Evolutionary conservation across 2,329 filamentous ascomycete genomes (phyloP).

Genomic region (Torrubiellomyces zombiae): DNA sequence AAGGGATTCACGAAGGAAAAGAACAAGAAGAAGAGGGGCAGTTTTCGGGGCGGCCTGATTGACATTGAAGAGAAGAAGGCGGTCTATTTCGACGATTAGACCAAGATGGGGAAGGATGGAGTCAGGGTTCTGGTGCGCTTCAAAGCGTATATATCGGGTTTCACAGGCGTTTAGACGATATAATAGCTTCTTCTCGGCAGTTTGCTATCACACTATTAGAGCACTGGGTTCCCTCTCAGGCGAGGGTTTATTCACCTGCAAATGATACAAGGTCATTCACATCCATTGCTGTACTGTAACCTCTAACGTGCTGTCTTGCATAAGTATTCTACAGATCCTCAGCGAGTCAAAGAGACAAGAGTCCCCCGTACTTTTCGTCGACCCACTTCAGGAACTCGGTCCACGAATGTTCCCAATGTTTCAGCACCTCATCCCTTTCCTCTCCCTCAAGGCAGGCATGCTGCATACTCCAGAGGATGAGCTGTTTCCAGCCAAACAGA

Average conservation of each 20-base stretch:
- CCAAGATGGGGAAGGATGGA: background rate
- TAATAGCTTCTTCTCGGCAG: too few relatives aligned
- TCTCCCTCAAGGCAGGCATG: constrained; percentile 35
- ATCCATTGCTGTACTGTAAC: too few relatives aligned
- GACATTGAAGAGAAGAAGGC: constrained; percentile 69
- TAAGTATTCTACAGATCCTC: too few relatives aligned
- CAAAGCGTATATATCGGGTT: too few relatives aligned
- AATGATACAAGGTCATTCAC: too few relatives aligned
- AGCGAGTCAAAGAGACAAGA: too few relatives aligned
- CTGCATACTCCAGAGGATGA: constrained; percentile 44
- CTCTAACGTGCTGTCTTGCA: too few relatives aligned
- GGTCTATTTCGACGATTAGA: constrained; percentile 85
- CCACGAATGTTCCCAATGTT: constrained; percentile 40
- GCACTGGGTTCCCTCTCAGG: too few relatives aligned
- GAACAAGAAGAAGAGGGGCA: constrained; percentile 93
- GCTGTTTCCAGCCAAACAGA: constrained; percentile 55
- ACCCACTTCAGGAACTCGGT: constrained; percentile 37
- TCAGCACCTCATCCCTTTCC: constrained; percentile 20
- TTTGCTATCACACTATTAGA: too few relatives aligned
- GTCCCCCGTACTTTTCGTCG: constrained; percentile 22
- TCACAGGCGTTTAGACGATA: too few relatives aligned
- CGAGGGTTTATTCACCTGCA: background rate
- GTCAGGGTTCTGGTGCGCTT: background rate
- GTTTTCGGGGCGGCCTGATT: constrained; percentile 77
- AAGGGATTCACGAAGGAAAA: constrained; percentile 99